Evolutionary conservation across 768 basidiomycete genomes (phyloP).

Genomic region (Gymnopilus junonius): DNA sequence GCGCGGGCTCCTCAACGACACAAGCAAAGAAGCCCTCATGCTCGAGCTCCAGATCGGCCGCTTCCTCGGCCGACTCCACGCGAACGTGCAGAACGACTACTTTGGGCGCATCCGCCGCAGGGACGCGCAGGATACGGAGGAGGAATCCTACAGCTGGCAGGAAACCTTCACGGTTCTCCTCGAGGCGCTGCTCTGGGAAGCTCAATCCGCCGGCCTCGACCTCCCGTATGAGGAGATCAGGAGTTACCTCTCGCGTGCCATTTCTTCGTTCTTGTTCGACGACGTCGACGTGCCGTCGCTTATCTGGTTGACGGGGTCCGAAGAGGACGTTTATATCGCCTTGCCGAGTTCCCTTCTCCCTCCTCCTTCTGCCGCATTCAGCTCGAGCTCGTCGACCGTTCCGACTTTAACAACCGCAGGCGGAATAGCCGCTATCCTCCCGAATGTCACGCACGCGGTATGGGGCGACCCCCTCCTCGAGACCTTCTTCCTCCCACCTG

Average conservation of each 20-base stretch:
- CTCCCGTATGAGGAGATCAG: conserved; percentile 51
- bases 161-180: conserved; percentile 68
- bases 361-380: background rate
- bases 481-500: conserved; percentile 55
- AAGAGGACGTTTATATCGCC: conserved; percentile 60
- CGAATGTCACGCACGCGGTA: conserved; percentile 56
- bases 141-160: conserved; percentile 70
- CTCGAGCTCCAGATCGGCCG: conserved; percentile 67
- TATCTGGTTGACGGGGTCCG: conserved; percentile 64
- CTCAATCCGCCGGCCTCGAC: conserved; percentile 20
- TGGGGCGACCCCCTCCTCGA: conserved; percentile 84
- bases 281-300: conserved; percentile 76
- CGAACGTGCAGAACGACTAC: conserved; percentile 74
- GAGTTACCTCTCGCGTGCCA: conserved; percentile 63
- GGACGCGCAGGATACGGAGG: no score
- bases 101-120: conserved; percentile 64
- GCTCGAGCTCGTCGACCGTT: background rate
- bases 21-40: conserved; percentile 37
- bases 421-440: conserved; percentile 49
- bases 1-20: conserved; percentile 35
- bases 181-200: conserved; percentile 53
- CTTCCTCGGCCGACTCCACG: conserved; percentile 66
- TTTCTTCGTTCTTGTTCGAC: conserved; percentile 76
- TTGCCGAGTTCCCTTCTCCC: conserved; percentile 26
- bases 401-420: background rate